Evolutionary conservation across 192 early-diverging fungal genomes (phyloP), one percentile per base, ranked within the genome.

Genomic region (Coemansia sp.): DNA sequence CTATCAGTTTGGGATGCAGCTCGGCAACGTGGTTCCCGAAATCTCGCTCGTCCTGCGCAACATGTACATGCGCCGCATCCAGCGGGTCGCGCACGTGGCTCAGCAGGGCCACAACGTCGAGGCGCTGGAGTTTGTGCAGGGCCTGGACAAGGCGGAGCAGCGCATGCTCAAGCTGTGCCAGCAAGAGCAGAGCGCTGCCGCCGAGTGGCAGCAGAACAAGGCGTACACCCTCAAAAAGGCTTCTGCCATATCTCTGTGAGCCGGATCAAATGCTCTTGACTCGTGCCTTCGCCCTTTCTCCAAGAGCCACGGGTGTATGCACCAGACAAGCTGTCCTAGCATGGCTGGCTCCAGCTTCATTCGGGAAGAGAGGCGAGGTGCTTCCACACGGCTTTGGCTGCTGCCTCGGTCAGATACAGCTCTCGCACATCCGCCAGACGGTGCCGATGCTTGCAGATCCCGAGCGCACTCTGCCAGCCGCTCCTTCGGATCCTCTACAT

Each of bases 1-100:
- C 43, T 81, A 76, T 58, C 69, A 81, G 79, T 73, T 81, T 51
- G 79, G 79, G 13, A 53, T 75, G 58, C 72, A 76, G 66, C 66
- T 81, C 21, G 74, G 67, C 43, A 73, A 81, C 55, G 61, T 81
- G 63, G 74, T 72, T 29, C 79, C 79, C 2, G 79, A 76, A 21
- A 53, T 81, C 21, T 69, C 74, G 15, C 63, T 64, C 26, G 74
- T 81, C 7, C 59, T 81, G 65, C 69, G 67, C 64, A 67, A 67
- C 45, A 76, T 81, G 79, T 81, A 76, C 45, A 74, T 77, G 71
- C 71, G 69, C 49, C 70, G 80, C 10, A 45, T 82, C 18, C 68
- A 66, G 39, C 66, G 61, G 68, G 64, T 82, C 26, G 80, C 80
- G 10, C 71, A 65, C 15, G 62, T 74, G 18, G 64, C 80, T n/a